phyloP scores from a whole-genome alignment of 2,329 filamentous ascomycete genomes.

The Fusarium metavorans region DNA sequence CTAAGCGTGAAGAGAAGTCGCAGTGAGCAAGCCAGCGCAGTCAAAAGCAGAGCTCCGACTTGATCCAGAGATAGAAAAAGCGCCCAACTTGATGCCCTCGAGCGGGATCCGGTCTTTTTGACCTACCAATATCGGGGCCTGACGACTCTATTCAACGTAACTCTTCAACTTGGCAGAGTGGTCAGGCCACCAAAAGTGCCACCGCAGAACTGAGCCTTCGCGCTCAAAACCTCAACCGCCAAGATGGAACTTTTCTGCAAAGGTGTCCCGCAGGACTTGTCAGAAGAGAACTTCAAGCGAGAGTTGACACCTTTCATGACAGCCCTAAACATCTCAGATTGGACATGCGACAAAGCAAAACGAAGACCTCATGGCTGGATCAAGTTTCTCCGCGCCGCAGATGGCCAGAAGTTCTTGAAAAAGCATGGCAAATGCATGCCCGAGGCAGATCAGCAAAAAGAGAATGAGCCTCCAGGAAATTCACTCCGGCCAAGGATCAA shows the following conservation, averaged over 20 bases:
- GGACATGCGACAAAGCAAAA: slow-evolving; percentile 56
- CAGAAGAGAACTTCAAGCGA: slow-evolving; percentile 50
- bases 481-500: neutral
- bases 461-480: slow-evolving; percentile 7
- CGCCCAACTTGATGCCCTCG: neutral
- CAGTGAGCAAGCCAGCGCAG: neutral
- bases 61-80: neutral
- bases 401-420: slow-evolving; percentile 58
- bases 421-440: slow-evolving; percentile 47
- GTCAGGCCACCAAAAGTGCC: neutral
- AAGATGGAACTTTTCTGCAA: slow-evolving; percentile 61
- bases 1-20: neutral
- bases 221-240: neutral
- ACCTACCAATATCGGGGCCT: neutral
- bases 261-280: slow-evolving; percentile 57
- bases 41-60: neutral
- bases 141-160: neutral
- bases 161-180: neutral
- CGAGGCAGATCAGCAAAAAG: neutral
- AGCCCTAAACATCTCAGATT: slow-evolving; percentile 56
- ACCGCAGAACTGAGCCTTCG: neutral
- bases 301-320: slow-evolving; percentile 57
- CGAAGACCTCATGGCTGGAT: slow-evolving; percentile 53
- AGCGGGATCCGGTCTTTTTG: neutral
- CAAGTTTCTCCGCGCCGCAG: slow-evolving; percentile 54